phyloP scores from a whole-genome alignment of 768 basidiomycete genomes.

The Pisolithus orientalis region DNA sequence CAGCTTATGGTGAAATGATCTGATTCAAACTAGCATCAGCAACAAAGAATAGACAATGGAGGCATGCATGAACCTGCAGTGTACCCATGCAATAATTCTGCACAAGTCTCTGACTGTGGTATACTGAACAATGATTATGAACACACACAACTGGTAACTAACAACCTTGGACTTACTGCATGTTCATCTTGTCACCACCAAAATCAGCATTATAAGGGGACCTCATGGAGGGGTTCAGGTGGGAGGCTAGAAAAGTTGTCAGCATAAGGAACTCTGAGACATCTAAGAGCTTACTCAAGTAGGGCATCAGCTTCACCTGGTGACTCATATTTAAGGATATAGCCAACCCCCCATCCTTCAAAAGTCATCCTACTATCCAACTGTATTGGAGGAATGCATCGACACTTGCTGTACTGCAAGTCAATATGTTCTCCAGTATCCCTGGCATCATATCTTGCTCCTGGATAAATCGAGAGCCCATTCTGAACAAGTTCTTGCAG shows the following conservation, averaged over 20 bases:
- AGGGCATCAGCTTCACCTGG: constrained; percentile 93
- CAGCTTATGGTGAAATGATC: constrained; percentile 99
- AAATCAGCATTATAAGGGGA: constrained; percentile 99
- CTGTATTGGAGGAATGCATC: constrained; percentile 96
- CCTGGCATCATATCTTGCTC: constrained; percentile 92
- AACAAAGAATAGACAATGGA: not conserved
- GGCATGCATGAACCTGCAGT: constrained; percentile 61
- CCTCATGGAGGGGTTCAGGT: constrained; percentile 94
- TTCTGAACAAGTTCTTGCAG: constrained; percentile 93
- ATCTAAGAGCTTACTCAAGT: constrained; percentile 70
- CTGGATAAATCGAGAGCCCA: constrained; percentile 91
- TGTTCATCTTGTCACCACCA: constrained; percentile 99
- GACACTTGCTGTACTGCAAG: constrained; percentile 88
- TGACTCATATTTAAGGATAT: constrained; percentile 71
- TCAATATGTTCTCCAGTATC: constrained; percentile 98
- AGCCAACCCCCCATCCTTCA: constrained; percentile 96
- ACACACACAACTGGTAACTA: constrained; percentile 1
- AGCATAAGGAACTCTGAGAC: constrained; percentile 1
- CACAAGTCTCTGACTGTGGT: constrained; percentile 95
- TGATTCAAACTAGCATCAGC: constrained; percentile 25
- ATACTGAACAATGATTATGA: constrained; percentile 46
- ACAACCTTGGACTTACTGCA: constrained; percentile 71
- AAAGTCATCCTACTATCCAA: constrained; percentile 96
- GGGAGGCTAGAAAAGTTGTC: constrained; percentile 64
- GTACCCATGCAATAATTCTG: constrained; percentile 98